These are phyloP conservation scores for Nymphaea thermarum DNA, from an alignment of 164 flowering plant species.

Conservation along the genomic window DNA sequence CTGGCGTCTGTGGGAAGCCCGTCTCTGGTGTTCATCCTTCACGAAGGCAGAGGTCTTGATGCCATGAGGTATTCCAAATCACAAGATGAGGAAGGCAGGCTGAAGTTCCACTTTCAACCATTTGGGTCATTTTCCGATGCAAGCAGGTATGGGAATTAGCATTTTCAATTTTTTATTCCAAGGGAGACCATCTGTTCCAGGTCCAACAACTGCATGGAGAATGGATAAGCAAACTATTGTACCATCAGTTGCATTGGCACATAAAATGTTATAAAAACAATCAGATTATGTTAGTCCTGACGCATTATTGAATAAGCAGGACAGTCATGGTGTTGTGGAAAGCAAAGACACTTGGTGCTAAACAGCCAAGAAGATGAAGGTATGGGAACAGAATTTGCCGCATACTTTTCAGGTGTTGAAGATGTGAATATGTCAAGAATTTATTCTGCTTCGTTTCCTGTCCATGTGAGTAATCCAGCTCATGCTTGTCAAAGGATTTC, in stretches of 20 bases:
- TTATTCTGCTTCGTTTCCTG: slow-evolving; percentile 43
- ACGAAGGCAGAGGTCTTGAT: slow-evolving; percentile 58
- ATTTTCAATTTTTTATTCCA: no score
- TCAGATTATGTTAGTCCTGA: background rate
- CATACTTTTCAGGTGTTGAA: slow-evolving; percentile 22
- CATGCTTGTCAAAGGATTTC: background rate
- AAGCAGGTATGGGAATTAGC: slow-evolving; percentile 35
- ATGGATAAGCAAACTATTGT: background rate
- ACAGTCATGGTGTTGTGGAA: slow-evolving; percentile 82
- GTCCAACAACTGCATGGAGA: background rate
- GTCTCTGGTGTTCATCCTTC: slow-evolving; percentile 38
- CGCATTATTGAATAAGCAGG: slow-evolving; percentile 24
- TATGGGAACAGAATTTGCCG: slow-evolving; percentile 22
- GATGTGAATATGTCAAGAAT: slow-evolving; percentile 42
- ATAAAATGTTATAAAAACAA: background rate
- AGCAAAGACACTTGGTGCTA: slow-evolving; percentile 35
- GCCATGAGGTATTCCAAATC: slow-evolving; percentile 65
- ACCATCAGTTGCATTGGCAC: background rate
- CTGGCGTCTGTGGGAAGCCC: slow-evolving; percentile 71
- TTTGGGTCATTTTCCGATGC: slow-evolving; percentile 60
- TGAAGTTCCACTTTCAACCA: slow-evolving; percentile 62
- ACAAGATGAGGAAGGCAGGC: slow-evolving; percentile 76
- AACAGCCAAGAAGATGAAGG: slow-evolving; percentile 40
- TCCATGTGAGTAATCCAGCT: slow-evolving; percentile 30
- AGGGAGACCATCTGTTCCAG: background rate